These are phyloP conservation scores for Favolaschia claudopus DNA, from an alignment of 768 basidiomycete genomes.

Conservation along the genomic window DNA sequence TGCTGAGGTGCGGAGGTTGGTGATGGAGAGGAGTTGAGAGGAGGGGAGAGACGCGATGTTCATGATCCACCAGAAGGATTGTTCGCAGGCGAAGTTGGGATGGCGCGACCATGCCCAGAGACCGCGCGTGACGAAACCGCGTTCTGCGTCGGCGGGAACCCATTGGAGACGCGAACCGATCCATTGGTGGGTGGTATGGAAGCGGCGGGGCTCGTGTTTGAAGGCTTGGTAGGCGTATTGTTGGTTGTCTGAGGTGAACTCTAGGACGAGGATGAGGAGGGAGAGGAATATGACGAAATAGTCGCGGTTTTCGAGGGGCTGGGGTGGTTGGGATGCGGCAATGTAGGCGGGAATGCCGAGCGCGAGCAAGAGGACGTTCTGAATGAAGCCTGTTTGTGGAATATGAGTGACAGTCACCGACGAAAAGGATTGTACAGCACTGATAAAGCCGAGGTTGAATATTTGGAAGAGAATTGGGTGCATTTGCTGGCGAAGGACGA, in stretches of 20 bases:
- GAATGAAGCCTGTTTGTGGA: conserved; percentile 61
- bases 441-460: conserved; percentile 75
- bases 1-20: conserved; percentile 8
- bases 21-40: conserved; percentile 35
- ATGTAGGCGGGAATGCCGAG: conserved; percentile 69
- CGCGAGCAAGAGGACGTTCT: conserved; percentile 82
- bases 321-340: conserved; percentile 62
- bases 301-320: conserved; percentile 64
- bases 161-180: conserved; percentile 69
- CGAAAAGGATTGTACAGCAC: conserved; percentile 40
- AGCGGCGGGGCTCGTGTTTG: conserved; percentile 63
- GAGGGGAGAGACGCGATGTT: conserved; percentile 68
- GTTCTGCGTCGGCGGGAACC: conserved; percentile 69
- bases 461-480: conserved; percentile 65
- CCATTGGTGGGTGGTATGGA: conserved; percentile 64
- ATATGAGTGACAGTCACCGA: neutral
- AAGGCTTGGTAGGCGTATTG: conserved; percentile 86
- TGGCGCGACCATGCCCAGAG: conserved; percentile 90
- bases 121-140: conserved; percentile 88
- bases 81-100: conserved; percentile 94
- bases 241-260: conserved; percentile 91
- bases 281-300: conserved; percentile 65
- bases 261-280: conserved; percentile 65
- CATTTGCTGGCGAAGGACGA: conserved; percentile 68
- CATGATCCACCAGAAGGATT: conserved; percentile 82